Evolutionary conservation across 352 stramenopile genomes (phyloP).

Genomic region (Globisporangium echinulatum): DNA sequence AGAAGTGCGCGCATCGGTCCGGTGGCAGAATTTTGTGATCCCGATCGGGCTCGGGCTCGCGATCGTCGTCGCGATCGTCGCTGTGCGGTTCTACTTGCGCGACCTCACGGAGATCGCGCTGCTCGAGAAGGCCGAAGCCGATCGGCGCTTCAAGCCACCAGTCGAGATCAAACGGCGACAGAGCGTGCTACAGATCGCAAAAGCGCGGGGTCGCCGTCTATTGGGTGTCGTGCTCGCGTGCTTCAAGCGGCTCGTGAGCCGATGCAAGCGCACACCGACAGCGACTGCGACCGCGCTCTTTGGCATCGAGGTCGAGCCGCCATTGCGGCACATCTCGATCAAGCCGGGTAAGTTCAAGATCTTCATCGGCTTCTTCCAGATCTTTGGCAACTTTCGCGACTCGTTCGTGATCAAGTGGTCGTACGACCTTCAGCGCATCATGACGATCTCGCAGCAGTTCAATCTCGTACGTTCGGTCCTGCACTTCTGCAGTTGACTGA

Average conservation of each 20-base stretch:
- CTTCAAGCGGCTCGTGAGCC: constrained; percentile 25
- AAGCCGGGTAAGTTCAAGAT: constrained; percentile 76
- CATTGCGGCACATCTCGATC: constrained; percentile 37
- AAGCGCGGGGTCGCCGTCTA: constrained; percentile 18
- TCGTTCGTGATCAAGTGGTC: constrained; percentile 70
- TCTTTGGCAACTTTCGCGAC: constrained; percentile 71
- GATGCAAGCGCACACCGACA: constrained; percentile 17
- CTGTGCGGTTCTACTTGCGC: constrained; percentile 42
- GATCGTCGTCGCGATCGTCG: constrained; percentile 23
- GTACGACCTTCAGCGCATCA: constrained; percentile 40
- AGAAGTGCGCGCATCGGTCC: constrained; percentile 38
- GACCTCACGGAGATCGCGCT: constrained; percentile 57
- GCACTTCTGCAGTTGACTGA: too few species aligned
- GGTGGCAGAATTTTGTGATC: constrained; percentile 74
- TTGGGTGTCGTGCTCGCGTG: constrained; percentile 15
- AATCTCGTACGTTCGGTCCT: constrained; percentile 40
- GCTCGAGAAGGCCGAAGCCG: constrained; percentile 52
- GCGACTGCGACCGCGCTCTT: constrained; percentile 40
- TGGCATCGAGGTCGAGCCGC: constrained; percentile 44
- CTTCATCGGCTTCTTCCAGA: constrained; percentile 77
- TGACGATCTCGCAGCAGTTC: constrained; percentile 62
- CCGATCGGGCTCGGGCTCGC: constrained; percentile 40
- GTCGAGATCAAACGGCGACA: constrained; percentile 8
- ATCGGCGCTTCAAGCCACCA: constrained; percentile 37
- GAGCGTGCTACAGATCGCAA: constrained; percentile 18